phyloP scores from a whole-genome alignment of 2,329 filamentous ascomycete species.

The Fusarium sambucinum region DNA sequence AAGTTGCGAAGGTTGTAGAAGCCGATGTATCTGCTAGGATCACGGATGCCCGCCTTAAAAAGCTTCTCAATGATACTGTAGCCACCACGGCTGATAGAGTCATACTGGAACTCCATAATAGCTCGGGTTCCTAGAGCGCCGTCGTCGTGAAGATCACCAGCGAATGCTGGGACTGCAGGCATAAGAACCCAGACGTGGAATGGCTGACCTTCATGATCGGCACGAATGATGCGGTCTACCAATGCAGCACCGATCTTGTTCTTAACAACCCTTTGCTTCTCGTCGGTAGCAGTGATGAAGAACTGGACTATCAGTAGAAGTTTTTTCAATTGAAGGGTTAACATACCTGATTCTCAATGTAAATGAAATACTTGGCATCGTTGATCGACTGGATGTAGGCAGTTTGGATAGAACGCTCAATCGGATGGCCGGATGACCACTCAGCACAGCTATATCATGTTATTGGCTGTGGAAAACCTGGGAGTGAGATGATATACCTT shows the following conservation, averaged over 20 bases:
- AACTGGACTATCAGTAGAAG: slow-evolving; percentile 59
- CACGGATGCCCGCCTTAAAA: slow-evolving; percentile 72
- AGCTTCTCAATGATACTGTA: slow-evolving; percentile 82
- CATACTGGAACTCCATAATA: slow-evolving; percentile 91
- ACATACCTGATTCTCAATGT: slow-evolving; percentile 78
- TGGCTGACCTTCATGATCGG: slow-evolving; percentile 71
- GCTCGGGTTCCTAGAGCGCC: slow-evolving; percentile 81
- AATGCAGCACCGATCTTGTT: slow-evolving; percentile 85
- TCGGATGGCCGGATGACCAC: slow-evolving; percentile 65
- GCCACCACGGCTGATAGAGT: slow-evolving; percentile 81
- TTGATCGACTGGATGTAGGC: slow-evolving; percentile 81
- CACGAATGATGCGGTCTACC: slow-evolving; percentile 80
- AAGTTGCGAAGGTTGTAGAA: slow-evolving; percentile 90
- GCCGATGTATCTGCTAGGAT: slow-evolving; percentile 79
- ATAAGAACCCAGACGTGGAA: slow-evolving; percentile 84
- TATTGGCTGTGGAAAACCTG: background rate
- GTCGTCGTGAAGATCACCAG: slow-evolving; percentile 80
- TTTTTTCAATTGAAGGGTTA: fast-evolving
- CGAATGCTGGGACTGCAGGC: slow-evolving; percentile 84
- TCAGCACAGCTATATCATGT: slow-evolving; percentile 56
- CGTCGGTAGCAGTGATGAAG: slow-evolving; percentile 84
- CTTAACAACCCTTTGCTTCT: slow-evolving; percentile 76
- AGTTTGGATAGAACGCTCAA: slow-evolving; percentile 84
- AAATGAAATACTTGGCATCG: slow-evolving; percentile 78
- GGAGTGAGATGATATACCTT: slow-evolving; percentile 52